Evolutionary conservation across 2,329 filamentous ascomycete species (phyloP).

Genomic region (Madurella mycetomatis): DNA sequence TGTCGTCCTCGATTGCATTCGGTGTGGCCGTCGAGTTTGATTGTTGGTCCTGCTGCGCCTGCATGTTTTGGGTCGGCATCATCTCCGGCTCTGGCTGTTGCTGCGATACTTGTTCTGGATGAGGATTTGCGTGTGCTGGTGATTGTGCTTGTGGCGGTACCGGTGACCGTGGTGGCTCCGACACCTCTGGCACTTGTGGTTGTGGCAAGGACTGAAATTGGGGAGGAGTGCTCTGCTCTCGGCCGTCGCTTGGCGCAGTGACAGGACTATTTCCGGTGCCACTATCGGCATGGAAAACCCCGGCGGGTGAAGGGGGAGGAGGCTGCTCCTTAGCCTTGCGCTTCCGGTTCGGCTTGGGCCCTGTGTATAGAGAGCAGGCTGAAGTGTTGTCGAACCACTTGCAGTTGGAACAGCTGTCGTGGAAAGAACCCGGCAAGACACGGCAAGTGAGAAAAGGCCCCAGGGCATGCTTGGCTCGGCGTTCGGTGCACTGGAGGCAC

Average conservation of each 20-base stretch:
- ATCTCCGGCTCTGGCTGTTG: constrained; percentile 8
- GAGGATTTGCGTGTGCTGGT: neutral
- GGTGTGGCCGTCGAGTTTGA: neutral
- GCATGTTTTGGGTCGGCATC: neutral
- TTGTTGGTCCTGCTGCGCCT: neutral
- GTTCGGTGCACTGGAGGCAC: constrained; percentile 24
- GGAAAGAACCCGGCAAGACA: constrained; percentile 22
- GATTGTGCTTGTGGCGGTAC: neutral
- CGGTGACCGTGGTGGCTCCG: neutral
- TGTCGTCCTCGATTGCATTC: neutral
- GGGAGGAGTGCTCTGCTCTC: neutral
- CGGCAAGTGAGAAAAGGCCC: constrained; percentile 27
- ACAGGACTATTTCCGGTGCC: neutral
- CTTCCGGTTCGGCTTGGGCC: constrained; percentile 28
- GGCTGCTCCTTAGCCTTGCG: constrained; percentile 25
- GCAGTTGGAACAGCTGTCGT: constrained; percentile 29
- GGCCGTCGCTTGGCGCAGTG: neutral
- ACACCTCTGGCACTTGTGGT: neutral
- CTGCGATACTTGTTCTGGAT: neutral
- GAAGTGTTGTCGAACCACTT: constrained; percentile 30
- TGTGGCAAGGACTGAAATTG: neutral
- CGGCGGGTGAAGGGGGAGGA: neutral
- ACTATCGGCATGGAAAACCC: neutral
- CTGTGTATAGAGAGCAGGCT: constrained; percentile 27
- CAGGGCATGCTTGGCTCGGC: constrained; percentile 24